Evolutionary conservation across 306 rosid genomes (phyloP).

Genomic region (Medicago arabica): DNA sequence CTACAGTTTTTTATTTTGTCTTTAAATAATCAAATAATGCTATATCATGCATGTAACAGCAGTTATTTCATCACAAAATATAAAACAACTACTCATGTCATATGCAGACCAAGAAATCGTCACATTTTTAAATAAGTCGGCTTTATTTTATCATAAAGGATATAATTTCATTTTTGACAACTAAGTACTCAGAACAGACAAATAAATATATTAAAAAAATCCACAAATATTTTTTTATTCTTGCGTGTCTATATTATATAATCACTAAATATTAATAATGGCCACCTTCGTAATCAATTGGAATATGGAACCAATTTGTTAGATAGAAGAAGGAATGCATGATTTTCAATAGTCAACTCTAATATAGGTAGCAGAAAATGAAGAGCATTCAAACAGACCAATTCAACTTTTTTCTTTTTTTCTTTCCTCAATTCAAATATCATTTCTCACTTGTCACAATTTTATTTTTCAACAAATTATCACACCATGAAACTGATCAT

Average conservation of each 20-base stretch:
- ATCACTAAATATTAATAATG: conserved; percentile 46
- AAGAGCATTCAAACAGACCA: conserved; percentile 45
- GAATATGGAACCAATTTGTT: conserved; percentile 53
- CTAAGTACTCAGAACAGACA: conserved; percentile 39
- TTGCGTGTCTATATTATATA: conserved; percentile 43
- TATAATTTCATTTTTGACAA: conserved; percentile 32
- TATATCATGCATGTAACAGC: conserved; percentile 37
- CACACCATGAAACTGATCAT: conserved; percentile 63
- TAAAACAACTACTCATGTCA: conserved; percentile 32
- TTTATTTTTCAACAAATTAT: conserved; percentile 46
- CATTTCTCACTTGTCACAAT: conserved; percentile 28
- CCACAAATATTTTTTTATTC: conserved; percentile 37
- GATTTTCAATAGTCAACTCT: conserved; percentile 58
- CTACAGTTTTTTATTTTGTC: not conserved
- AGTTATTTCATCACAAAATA: conserved; percentile 38
- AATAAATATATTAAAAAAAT: conserved; percentile 18
- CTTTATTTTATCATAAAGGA: conserved; percentile 21
- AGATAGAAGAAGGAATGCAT: conserved; percentile 32
- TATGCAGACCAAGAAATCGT: conserved; percentile 39
- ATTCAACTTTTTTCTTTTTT: conserved; percentile 38
- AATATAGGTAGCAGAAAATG: conserved; percentile 42
- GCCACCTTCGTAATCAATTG: conserved; percentile 42
- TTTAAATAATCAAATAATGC: conserved; percentile 2
- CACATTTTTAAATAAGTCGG: conserved; percentile 16
- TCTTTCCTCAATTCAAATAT: conserved; percentile 35